Base-by-base conservation (phyloP, 768 basidiomycete genomes). In the Kwoniella dendrophila region DNA sequence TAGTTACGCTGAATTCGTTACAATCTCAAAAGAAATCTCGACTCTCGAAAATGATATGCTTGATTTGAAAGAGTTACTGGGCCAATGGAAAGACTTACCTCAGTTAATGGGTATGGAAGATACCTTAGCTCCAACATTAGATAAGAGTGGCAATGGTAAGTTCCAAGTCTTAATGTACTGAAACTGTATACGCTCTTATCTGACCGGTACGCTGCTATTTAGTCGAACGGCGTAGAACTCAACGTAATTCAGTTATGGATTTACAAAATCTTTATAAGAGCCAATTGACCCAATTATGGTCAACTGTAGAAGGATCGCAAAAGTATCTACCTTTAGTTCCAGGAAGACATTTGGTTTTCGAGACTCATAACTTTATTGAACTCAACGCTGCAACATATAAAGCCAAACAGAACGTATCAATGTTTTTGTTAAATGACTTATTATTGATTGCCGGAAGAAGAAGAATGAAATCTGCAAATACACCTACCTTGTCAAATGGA, bases 1-100 rank as follows among this genome's bases (percentile, higher is more conserved):
- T 71, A 98, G 95, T 80, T 98, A 98, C 74, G 90, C 93, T 47
- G 92, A 98, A 77, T 98, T 98, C 75, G 90, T 99, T 27, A 83
- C 89, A 57, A 90, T 99, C 22, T 96, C 96, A 3, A 98, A 98
- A 75, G 96, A 98, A 80, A 95, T 99, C 56, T 88, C 90, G 27
- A 88, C 90, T 1, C 85, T 99, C 27, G 96, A 99, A 82, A 94
- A 93, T 73, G 94, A 97, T 78, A 90, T 98, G 89, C 84, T 97
- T 30, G 94, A 98, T 73, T 86, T 99, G 77, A 97, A 96, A 78
- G 92, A 94, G 57, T 85, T 89, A 5, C 83, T 98, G 3, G 87
- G 90, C 12, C 96, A 99, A 74, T 98, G 94, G 89, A 93, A 94
- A 78, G 86, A 86, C 57, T 92, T 98, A 85, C 95, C 96, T 0